Evolutionary conservation across 2,329 filamentous ascomycete species (phyloP).

Genomic region (Fusarium devonianum): DNA sequence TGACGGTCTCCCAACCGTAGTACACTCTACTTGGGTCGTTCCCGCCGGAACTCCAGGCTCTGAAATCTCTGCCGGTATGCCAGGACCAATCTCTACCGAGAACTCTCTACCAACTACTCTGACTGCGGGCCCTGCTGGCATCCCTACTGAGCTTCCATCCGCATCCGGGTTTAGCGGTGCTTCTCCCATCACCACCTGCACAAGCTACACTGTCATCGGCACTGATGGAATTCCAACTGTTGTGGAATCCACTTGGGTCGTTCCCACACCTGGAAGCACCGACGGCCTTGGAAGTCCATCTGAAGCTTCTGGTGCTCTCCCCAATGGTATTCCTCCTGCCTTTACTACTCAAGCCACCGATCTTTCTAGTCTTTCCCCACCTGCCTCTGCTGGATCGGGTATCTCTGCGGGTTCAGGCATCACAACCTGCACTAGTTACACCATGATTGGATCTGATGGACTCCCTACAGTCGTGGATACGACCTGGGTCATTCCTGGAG

Average conservation of each 20-base stretch:
- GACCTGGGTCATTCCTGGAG: constrained; percentile 42
- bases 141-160: background rate
- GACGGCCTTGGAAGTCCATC: constrained; percentile 16
- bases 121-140: constrained; percentile 10
- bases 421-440: constrained; percentile 39
- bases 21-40: constrained; percentile 33
- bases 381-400: constrained; percentile 11
- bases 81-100: constrained; percentile 12
- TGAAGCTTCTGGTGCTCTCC: constrained; percentile 25
- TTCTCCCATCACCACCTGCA: constrained; percentile 38
- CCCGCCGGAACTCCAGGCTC: constrained; percentile 13
- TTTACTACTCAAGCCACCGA: constrained; percentile 14
- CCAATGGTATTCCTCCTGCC: constrained; percentile 22
- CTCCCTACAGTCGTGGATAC: constrained; percentile 44
- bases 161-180: constrained; percentile 1
- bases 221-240: constrained; percentile 40
- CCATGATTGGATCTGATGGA: constrained; percentile 33
- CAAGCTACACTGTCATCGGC: constrained; percentile 42
- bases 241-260: constrained; percentile 45
- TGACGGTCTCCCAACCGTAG: constrained; percentile 34
- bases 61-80: constrained; percentile 4
- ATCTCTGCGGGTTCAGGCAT: constrained; percentile 11
- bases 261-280: constrained; percentile 37
- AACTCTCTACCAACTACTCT: constrained; percentile 10
- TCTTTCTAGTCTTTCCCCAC: constrained; percentile 9